Percentiles rank a stretch among this genome's conserved stretches.
These are phyloP conservation scores for Bremia lactucae DNA, from an alignment of 352 stramenopile genomes.

Conservation along the genomic window DNA sequence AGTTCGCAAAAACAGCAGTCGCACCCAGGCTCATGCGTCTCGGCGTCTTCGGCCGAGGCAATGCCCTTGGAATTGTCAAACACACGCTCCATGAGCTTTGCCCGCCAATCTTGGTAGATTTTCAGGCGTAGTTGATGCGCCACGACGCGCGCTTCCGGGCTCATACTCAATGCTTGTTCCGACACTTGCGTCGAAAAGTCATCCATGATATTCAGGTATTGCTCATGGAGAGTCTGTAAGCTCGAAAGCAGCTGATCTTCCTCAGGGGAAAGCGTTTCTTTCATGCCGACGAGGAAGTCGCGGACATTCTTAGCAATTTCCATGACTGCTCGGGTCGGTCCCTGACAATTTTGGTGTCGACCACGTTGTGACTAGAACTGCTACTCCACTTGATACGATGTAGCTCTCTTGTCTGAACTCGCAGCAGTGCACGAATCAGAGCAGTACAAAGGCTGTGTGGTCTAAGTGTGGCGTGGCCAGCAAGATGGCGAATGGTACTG, in stretches of 20 bases:
- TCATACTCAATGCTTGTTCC: slow-evolving; percentile 52
- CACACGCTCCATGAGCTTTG: slow-evolving; percentile 57
- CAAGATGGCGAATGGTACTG: slow-evolving; percentile 36
- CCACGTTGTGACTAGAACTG: slow-evolving; percentile 1
- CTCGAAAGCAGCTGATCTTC: slow-evolving; percentile 56
- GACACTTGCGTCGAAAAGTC: slow-evolving; percentile 47
- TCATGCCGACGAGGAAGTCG: slow-evolving; percentile 75
- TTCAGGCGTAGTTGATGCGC: slow-evolving; percentile 62
- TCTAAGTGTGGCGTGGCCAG: slow-evolving; percentile 26
- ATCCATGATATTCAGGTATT: slow-evolving; percentile 64
- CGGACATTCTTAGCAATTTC: slow-evolving; percentile 75
- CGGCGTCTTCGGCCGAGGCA: slow-evolving; percentile 25
- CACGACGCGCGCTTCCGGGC: slow-evolving; percentile 59
- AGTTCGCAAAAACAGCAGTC: slow-evolving; percentile 53
- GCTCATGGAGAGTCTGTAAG: slow-evolving; percentile 54
- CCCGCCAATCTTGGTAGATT: slow-evolving; percentile 80
- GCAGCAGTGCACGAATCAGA: slow-evolving; percentile 6
- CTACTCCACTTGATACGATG: slow-evolving; percentile 7
- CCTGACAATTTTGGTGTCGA: slow-evolving; percentile 12
- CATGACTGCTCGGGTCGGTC: slow-evolving; percentile 31
- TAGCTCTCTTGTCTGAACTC: slow-evolving; percentile 14
- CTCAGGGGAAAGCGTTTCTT: slow-evolving; percentile 54
- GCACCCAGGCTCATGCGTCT: slow-evolving; percentile 27
- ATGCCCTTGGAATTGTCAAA: slow-evolving; percentile 42
- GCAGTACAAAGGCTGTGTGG: slow-evolving; percentile 7